These are phyloP conservation scores for Amanita thiersii DNA, from an alignment of 768 basidiomycete genomes.

Conservation along the genomic window DNA sequence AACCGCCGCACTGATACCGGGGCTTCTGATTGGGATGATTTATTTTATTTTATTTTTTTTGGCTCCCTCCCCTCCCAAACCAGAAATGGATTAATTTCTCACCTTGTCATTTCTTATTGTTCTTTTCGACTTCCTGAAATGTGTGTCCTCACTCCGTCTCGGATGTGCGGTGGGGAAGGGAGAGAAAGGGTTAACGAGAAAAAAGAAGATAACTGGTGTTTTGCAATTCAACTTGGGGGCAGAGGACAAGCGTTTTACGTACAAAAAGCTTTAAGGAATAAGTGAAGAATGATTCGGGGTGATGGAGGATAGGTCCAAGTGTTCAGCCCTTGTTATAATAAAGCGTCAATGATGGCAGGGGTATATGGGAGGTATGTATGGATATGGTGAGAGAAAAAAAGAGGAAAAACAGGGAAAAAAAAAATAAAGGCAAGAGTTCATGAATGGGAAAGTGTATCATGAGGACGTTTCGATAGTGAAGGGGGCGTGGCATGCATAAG, in stretches of 20 bases:
- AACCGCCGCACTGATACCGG: constrained; percentile 2
- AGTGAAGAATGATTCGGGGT: neutral
- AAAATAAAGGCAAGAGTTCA: constrained; percentile 12
- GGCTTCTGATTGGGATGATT: constrained; percentile 8
- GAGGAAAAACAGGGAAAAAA: neutral
- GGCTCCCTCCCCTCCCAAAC: neutral
- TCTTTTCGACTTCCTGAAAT: constrained; percentile 14
- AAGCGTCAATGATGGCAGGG: constrained; percentile 1
- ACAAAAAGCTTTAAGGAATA: constrained; percentile 8
- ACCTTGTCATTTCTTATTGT: constrained; percentile 19
- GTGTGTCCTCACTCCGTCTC: constrained; percentile 15
- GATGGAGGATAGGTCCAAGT: neutral
- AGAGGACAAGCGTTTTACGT: constrained; percentile 8
- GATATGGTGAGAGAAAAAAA: too few species aligned
- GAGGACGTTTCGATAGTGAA: constrained; percentile 10
- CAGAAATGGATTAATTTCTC: constrained; percentile 15
- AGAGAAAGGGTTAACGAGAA: constrained; percentile 5
- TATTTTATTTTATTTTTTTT: neutral
- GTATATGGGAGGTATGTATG: constrained; percentile 11
- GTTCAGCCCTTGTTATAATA: neutral
- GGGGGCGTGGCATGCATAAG: constrained; percentile 15
- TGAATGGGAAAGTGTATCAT: constrained; percentile 10
- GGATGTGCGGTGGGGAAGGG: constrained; percentile 11
- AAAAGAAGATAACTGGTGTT: neutral
- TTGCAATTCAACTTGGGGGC: neutral